Evolutionary conservation across 148 eudicot genomes (phyloP), one percentile per base, ranked within the genome.

Genomic region (Pharnaceum exiguum): DNA sequence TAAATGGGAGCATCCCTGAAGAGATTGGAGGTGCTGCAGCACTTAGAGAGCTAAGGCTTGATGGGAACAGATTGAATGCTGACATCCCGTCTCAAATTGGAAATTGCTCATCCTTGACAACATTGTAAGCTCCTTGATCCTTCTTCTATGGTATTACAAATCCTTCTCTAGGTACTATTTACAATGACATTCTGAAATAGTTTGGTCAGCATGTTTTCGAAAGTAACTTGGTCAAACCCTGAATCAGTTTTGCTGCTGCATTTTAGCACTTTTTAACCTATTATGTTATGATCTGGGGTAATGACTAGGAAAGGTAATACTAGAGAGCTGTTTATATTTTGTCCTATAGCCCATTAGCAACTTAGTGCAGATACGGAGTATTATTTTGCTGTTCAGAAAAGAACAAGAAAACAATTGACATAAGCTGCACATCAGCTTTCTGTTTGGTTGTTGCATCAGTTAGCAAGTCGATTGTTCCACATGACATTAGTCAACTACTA

Each of bases 1-100:
- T 90, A 2, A 79, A 69, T 43, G 97, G 91, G 45, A 84, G 76
- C 65, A 77, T 87, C 65, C 95, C 95, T 48, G 10, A 29, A 16
- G 80, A 75, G 29, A 79, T 87, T 36, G 87, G 82, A 51, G 68
- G 75, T 52, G 85, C 75, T 18, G 59, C 52, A 58, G 74, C 81
- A 8, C 55, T 87, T 27, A 74, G 62, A 55, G 81, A 74, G 63
- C 69, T 87, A 22, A 71, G 81, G 67, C 71, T 87, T 22, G 76
- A 75, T 58, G 66, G 63, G 39, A 87, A 87, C 68, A 47, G 62
- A 30, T 55, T 87, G 19, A 73, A 60, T 25, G 95, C 90, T 48
- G 46, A 48, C 38, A 81, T 90, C 24, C 95, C 97, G 17, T 12
- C 39, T 58, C 75, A 87, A 52, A 90, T 90, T 17, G 78, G 59